These are phyloP conservation scores for Phialocephala subalpina DNA, from an alignment of 2,329 filamentous ascomycete genomes.

Conservation along the genomic window DNA sequence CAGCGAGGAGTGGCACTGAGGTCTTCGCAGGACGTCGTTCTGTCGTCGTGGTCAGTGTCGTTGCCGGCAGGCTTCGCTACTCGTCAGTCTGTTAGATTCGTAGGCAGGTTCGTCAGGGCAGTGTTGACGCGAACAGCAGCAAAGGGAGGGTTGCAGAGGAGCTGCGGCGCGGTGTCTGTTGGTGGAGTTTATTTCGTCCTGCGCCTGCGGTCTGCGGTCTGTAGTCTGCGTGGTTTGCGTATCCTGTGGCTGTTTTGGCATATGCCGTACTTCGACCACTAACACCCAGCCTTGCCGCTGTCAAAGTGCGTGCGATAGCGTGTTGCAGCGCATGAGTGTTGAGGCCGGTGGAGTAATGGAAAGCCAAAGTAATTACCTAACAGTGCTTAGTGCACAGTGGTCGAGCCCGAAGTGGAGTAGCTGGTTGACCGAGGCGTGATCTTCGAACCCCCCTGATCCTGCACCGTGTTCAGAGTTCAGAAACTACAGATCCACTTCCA, in stretches of 20 bases:
- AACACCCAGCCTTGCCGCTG: constrained; percentile 28
- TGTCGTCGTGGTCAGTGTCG: constrained; percentile 9
- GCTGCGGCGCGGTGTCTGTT: neutral
- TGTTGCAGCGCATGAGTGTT: constrained; percentile 4
- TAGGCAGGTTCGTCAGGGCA: neutral
- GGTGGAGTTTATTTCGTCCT: too few species aligned
- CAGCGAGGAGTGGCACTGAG: constrained; percentile 8
- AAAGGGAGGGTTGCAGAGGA: neutral
- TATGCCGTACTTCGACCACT: constrained; percentile 5
- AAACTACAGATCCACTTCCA: neutral
- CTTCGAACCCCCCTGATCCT: constrained; percentile 22
- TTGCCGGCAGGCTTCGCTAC: neutral
- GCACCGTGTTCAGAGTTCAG: neutral
- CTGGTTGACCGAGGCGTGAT: constrained; percentile 10
- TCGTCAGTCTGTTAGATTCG: neutral
- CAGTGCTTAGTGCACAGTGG: neutral
- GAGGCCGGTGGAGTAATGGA: neutral
- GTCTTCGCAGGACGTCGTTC: neutral
- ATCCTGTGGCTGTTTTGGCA: neutral
- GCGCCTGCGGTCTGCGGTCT: too few species aligned
- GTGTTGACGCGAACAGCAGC: neutral
- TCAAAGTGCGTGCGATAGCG: constrained; percentile 25
- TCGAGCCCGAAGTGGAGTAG: constrained; percentile 4
- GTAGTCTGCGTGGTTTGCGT: too few species aligned
- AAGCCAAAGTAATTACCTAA: constrained; percentile 7